Base-by-base conservation (phyloP, 2,329 filamentous ascomycete species). In the Epichloe gansuensis region DNA sequence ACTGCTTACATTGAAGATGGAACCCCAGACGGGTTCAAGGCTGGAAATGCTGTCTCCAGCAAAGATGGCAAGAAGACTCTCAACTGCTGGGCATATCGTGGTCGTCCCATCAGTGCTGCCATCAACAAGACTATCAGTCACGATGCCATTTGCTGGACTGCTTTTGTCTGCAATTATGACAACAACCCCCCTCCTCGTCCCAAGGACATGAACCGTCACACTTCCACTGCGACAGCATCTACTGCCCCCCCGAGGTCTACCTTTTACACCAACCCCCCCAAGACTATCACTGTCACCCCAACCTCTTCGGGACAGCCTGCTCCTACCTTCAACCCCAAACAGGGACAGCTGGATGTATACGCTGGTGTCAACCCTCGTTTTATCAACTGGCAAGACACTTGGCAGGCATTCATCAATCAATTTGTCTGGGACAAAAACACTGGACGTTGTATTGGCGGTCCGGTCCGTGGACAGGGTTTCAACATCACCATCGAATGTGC, bases 11-110 rank as follows among this genome's bases (percentile, higher is more conserved):
- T 71, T 51, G 67, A 70, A 49, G 67, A 69, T 38, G 64, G 64
- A 23, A 70, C 68, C 2, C 66, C 67, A 2, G 68, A 71, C 48
- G 67, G 67, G 2, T 67, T 68, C 57, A 66, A 64, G 44, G 69
- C 69, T 25, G 68, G 69, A 36, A 68, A 59, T 49, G 68, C 68
- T 25, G 62, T 71, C n/a, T 66, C 65, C 27, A 68, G 66, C 57
- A 69, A 66, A 44, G 66, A 70, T 23, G 64, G 65, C 40, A 68
- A 67, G 3, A 62, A 69, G 51, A 63, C 65, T 41, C 62, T 71
- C 51, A 68, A 62, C 53, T 71, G 69, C 59, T 71, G 66, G 64
- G 68, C 69, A 21, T 71, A 71, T 50, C 69, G 66, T 51, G 68
- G 67, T 39, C 67, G 66, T 7, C 67, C 67, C 4, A 56, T 71